These are phyloP conservation scores for Omphalea diandra DNA, from an alignment of 441 rosid species.

Conservation along the genomic window DNA sequence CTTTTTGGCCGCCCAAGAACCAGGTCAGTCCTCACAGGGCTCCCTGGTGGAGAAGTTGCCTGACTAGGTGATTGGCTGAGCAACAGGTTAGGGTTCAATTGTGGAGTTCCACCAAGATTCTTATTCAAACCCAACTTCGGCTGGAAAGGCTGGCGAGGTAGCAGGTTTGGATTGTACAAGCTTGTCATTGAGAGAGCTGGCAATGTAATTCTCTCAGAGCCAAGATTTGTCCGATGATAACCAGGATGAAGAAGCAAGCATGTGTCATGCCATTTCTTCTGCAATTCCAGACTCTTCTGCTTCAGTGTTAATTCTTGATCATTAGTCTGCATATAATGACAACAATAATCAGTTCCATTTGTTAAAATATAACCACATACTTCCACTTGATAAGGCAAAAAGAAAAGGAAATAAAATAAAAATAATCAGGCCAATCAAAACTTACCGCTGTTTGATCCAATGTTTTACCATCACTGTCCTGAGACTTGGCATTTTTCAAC, in stretches of 20 bases:
- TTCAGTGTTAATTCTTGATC: conserved; percentile 53
- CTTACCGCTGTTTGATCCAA: conserved; percentile 43
- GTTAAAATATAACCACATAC: neutral
- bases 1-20: conserved; percentile 66
- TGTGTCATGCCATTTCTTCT: conserved; percentile 75
- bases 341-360: neutral
- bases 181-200: conserved; percentile 43
- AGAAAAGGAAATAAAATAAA: too few relatives aligned
- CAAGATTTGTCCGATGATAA: conserved; percentile 41
- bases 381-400: conserved; percentile 8
- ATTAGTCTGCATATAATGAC: conserved; percentile 43
- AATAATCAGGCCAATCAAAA: neutral
- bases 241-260: conserved; percentile 67
- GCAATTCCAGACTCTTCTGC: conserved; percentile 58
- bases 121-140: conserved; percentile 54
- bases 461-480: conserved; percentile 32
- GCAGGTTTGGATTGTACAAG: conserved; percentile 48
- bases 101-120: conserved; percentile 39
- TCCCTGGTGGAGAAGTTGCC: conserved; percentile 49
- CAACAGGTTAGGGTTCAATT: conserved; percentile 36
- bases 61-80: conserved; percentile 29
- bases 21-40: conserved; percentile 87
- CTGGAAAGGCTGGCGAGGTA: conserved; percentile 55
- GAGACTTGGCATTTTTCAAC: conserved; percentile 68
- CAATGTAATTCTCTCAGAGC: conserved; percentile 42